Evolutionary conservation across 164 flowering plant species (phyloP).

Genomic region (Magnolia officinalis): DNA sequence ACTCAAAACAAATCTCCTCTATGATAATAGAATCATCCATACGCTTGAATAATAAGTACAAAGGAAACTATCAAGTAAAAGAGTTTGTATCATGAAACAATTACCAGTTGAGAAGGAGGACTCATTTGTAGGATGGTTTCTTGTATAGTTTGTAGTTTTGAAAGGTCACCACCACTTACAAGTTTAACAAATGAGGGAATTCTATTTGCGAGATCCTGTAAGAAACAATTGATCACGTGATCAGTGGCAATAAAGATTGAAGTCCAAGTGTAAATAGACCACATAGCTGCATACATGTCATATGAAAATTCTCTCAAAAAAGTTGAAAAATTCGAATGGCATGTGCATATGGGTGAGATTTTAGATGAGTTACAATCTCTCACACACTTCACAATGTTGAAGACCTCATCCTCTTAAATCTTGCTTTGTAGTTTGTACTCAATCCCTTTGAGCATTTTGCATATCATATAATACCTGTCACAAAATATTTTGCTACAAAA

Average conservation of each 20-base stretch:
- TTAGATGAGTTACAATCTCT: background rate
- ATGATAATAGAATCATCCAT: no score
- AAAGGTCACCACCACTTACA: conserved; percentile 29
- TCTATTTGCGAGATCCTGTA: conserved; percentile 25
- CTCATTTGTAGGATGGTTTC: conserved; percentile 31
- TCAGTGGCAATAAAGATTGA: background rate
- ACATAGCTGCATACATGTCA: background rate
- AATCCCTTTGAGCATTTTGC: no score
- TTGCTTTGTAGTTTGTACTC: no score
- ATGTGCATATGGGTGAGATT: no score
- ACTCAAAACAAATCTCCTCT: background rate
- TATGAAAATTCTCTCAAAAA: no score
- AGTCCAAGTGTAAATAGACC: background rate
- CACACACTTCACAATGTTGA: no score
- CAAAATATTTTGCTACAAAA: no score
- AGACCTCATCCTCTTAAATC: no score
- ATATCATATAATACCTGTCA: no score
- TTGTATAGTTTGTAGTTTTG: conserved; percentile 37
- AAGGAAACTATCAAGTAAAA: background rate
- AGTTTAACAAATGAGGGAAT: conserved; percentile 17
- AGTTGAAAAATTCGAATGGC: no score
- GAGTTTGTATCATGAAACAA: background rate
- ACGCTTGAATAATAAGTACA: background rate
- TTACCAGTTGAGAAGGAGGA: conserved; percentile 37
- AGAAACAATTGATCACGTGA: background rate